Evolutionary conservation across 305 asterid genomes (phyloP).

Genomic region (Solanum hybrid): DNA sequence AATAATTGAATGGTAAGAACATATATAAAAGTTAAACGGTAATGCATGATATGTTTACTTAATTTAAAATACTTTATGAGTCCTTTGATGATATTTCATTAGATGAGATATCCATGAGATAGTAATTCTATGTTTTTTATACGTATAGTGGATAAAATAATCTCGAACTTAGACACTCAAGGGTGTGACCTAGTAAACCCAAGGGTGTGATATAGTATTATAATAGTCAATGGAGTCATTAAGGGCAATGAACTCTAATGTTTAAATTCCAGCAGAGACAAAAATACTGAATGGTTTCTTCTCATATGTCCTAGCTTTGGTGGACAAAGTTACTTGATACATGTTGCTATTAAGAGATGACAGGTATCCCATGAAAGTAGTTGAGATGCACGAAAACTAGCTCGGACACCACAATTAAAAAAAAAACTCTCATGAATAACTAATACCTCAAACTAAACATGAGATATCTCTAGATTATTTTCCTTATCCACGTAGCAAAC

Average conservation of each 20-base stretch:
- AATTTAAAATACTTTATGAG: too few relatives aligned
- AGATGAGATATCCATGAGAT: not conserved
- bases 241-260: not conserved
- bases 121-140: fast-evolving
- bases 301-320: not conserved
- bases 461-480: not conserved
- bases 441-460: not conserved
- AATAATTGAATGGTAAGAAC: not conserved
- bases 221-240: not conserved
- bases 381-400: fast-evolving
- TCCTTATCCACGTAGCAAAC: not conserved
- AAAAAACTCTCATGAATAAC: not conserved
- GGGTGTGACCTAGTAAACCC: not conserved
- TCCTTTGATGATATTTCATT: too few relatives aligned
- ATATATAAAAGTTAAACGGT: not conserved
- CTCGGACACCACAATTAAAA: fast-evolving
- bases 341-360: not conserved
- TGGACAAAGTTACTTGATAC: not conserved
- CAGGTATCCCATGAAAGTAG: fast-evolving
- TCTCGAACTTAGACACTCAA: not conserved
- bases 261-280: not conserved
- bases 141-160: too few relatives aligned
- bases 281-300: not conserved
- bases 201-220: not conserved
- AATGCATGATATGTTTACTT: not conserved